Evolutionary conservation across 306 rosid genomes (phyloP), one percentile per base, ranked within the genome.

Genomic region (Alnus rubra): DNA sequence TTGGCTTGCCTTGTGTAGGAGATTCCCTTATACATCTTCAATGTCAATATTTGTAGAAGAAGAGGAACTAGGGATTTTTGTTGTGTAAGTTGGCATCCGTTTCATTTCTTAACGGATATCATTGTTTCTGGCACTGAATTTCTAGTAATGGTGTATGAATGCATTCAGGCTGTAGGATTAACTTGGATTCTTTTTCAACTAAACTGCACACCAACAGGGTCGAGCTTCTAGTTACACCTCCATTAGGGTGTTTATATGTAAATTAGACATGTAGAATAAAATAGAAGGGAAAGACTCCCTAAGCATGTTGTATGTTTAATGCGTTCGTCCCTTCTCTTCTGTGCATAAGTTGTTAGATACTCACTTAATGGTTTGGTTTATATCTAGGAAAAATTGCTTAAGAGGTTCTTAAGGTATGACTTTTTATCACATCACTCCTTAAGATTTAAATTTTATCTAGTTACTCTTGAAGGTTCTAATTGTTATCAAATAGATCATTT

Each of bases 1-100:
- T 62, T 71, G 53, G 44, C 74, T 80, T 56, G 71, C 69, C 45
- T 71, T 56, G 70, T 70, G 52, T 67, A 31, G 73, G 74, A 74
- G 64, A 69, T 47, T 15, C 69, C 56, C 52, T 81, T 69, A 50
- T 58, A 50, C 77, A 35, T 71, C 53, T 53, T 79, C 15, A 2
- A 10, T 75, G 52, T 81, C 75, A 71, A 49, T 64, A 51, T 62
- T 83, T 71, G 64, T 55, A 11, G 52, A 65, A 50, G 71, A n/a
- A 50, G 55, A 83, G 78, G 50, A 18, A n/a, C 7, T 42, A 37
- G 50, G 10, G 10, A 67, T 18, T 67, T n/a, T 18, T 4, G 3
- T 42, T 67, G 50, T 67, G 12, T 42, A 8, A 16, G 51, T 39
- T 39, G 72, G 72, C 31, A 0, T 4, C 30, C 7, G 6, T 65